Conservation (phyloP, 169 alveolate genomes). For the Theileria luwenshuni region DNA sequence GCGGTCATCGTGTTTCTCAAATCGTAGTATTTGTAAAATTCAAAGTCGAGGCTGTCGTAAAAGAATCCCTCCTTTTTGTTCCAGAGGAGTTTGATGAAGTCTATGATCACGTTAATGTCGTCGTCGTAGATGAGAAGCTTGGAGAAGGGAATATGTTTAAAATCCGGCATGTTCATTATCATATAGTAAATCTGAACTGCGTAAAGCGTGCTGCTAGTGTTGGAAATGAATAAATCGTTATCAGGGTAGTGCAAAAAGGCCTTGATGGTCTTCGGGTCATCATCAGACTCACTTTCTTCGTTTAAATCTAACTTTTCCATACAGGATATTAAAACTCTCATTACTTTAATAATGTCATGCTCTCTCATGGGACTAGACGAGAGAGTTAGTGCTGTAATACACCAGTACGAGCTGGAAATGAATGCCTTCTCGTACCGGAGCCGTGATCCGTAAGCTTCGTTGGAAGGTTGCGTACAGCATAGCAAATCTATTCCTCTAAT, state of each 20-base stretch:
- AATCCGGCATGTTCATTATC: slow-evolving; percentile 25
- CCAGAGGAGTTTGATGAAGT: slow-evolving; percentile 28
- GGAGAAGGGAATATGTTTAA: slow-evolving; percentile 28
- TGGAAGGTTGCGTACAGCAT: neutral
- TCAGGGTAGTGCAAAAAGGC: slow-evolving; percentile 59
- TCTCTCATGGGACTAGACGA: neutral
- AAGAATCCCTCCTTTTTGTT: slow-evolving; percentile 29
- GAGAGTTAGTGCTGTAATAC: slow-evolving; percentile 6
- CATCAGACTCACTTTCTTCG: neutral
- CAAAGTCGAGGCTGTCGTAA: neutral
- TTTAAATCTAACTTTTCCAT: neutral
- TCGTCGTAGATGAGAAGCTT: slow-evolving; percentile 34
- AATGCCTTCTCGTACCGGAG: slow-evolving; percentile 20
- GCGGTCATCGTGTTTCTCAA: slow-evolving; percentile 54
- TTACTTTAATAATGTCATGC: neutral
- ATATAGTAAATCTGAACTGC: slow-evolving; percentile 62
- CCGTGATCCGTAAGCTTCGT: too few relatives aligned
- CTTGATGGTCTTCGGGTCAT: neutral
- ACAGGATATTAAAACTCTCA: neutral
- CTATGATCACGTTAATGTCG: neutral
- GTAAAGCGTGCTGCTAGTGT: slow-evolving; percentile 53
- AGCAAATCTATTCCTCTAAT: slow-evolving; percentile 3
- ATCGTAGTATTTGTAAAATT: neutral
- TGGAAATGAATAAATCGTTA: slow-evolving; percentile 35
- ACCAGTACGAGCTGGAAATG: slow-evolving; percentile 19